phyloP scores from a whole-genome alignment of 2,329 filamentous ascomycete genomes.

The Aspergillus luchuensis region DNA sequence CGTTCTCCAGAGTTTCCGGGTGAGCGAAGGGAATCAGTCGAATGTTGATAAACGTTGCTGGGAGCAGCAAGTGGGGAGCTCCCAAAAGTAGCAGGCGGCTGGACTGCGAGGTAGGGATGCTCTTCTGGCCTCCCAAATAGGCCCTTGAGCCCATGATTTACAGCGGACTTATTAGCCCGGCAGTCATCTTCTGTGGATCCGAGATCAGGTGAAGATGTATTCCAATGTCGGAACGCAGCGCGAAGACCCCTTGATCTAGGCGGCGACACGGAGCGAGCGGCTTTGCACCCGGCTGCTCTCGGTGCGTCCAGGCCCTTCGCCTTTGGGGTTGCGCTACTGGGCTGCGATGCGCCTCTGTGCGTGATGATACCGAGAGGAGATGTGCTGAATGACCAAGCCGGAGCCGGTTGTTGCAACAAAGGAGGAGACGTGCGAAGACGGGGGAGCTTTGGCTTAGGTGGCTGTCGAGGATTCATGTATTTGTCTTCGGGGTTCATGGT shows the following conservation, averaged over 20 bases:
- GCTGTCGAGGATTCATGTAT: constrained; percentile 68
- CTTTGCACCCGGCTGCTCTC: constrained; percentile 29
- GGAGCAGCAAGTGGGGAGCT: constrained; percentile 5
- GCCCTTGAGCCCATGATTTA: not conserved
- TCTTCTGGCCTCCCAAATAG: constrained; percentile 3
- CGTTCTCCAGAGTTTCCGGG: constrained; percentile 16
- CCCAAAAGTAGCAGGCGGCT: constrained; percentile 10
- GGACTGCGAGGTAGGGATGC: constrained; percentile 10
- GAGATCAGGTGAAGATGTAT: constrained; percentile 27
- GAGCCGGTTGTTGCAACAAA: constrained; percentile 27
- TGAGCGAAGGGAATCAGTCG: constrained; percentile 15
- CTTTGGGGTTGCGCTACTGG: constrained; percentile 29
- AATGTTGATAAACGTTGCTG: not conserved
- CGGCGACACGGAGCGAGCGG: constrained; percentile 41
- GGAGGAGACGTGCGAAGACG: constrained; percentile 50
- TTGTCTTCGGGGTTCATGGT: constrained; percentile 80
- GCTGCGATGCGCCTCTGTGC: constrained; percentile 38
- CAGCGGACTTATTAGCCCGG: not conserved
- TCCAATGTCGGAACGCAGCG: constrained; percentile 41
- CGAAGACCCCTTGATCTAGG: constrained; percentile 40
- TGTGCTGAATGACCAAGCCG: constrained; percentile 30
- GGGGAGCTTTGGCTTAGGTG: constrained; percentile 51
- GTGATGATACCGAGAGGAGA: constrained; percentile 31
- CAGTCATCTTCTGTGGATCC: constrained; percentile 11
- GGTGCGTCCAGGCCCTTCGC: constrained; percentile 16